Evolutionary conservation across 1,284 basidiomycete species (phyloP).

Genomic region (Golubevia pallescens): DNA sequence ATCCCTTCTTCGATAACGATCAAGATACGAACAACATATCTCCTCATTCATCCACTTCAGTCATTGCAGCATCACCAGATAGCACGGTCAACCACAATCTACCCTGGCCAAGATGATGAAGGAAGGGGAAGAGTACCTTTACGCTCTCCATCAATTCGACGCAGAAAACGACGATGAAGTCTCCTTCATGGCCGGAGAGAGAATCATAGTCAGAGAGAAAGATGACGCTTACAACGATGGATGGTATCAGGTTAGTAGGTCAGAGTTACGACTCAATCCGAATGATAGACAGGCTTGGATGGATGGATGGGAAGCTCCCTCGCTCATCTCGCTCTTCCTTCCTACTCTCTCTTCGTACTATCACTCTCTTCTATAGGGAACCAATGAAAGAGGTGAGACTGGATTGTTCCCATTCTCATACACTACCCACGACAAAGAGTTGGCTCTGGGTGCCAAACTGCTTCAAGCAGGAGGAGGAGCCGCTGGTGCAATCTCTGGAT

Average conservation of each 20-base stretch:
- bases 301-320: no score
- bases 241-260: slow-evolving; percentile 92
- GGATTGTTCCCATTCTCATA: slow-evolving; percentile 93
- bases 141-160: slow-evolving; percentile 79
- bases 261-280: no score
- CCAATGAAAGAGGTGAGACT: slow-evolving; percentile 78
- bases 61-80: no score
- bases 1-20: no score
- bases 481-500: no score
- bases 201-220: slow-evolving; percentile 86
- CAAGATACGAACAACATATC: no score
- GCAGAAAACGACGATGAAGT: slow-evolving; percentile 96
- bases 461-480: slow-evolving; percentile 1
- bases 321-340: slow-evolving; percentile 12
- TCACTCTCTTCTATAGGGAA: slow-evolving; percentile 71
- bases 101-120: no score
- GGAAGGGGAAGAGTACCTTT: no score
- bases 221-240: slow-evolving; percentile 94
- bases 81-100: no score
- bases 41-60: no score
- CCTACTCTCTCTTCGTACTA: neutral
- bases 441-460: slow-evolving; percentile 26
- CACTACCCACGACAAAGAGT: slow-evolving; percentile 67
- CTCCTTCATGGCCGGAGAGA: slow-evolving; percentile 81
- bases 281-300: neutral